phyloP scores from a whole-genome alignment of 139 green algal genomes.

The Dunaliella primolecta region DNA sequence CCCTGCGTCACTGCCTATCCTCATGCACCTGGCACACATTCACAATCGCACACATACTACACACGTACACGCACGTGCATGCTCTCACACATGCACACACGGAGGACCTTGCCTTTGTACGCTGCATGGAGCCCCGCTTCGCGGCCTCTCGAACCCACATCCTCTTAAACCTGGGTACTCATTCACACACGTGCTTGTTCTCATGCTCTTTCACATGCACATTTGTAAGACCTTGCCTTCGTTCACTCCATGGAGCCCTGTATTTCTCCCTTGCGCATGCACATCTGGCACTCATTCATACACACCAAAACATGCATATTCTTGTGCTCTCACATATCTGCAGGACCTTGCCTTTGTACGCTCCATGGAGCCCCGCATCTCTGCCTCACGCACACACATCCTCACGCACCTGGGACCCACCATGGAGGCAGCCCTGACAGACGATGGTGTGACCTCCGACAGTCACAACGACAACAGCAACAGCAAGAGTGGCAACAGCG shows the following conservation, averaged over 20 bases:
- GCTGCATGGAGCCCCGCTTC: constrained; percentile 65
- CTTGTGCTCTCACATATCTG: no score
- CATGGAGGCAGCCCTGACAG: constrained; percentile 50
- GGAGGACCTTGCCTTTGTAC: constrained; percentile 76
- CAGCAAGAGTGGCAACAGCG: background rate
- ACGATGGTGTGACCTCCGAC: background rate
- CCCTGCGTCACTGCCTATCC: no score
- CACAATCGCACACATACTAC: background rate
- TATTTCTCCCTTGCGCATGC: no score
- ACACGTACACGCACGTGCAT: background rate
- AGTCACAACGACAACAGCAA: background rate
- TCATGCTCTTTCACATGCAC: no score
- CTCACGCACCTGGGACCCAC: constrained; percentile 41
- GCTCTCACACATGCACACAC: no score
- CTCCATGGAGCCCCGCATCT: constrained; percentile 63
- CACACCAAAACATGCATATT: no score
- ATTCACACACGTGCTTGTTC: no score
- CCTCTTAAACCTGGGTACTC: constrained; percentile 44
- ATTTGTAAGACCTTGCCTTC: no score
- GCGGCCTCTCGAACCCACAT: constrained; percentile 42
- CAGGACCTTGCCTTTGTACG: constrained; percentile 77
- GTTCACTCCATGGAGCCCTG: no score
- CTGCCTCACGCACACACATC: constrained; percentile 42
- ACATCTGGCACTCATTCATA: no score
- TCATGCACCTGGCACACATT: no score